Evolutionary conservation across 1,284 basidiomycete species (phyloP), one percentile per base, ranked within the genome.

Genomic region (Hemileia vastatrix): DNA sequence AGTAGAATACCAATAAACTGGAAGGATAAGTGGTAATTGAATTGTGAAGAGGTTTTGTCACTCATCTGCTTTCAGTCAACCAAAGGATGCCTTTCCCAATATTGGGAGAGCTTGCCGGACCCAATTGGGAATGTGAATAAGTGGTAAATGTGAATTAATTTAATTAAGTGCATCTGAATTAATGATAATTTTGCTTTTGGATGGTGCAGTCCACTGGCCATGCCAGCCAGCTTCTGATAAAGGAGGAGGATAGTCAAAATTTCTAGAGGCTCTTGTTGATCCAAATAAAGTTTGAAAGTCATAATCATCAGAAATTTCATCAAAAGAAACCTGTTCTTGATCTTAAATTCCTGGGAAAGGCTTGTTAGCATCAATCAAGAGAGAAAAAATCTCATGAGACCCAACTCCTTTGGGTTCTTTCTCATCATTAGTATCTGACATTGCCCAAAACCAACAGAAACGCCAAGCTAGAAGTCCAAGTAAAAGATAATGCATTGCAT

Each of bases 11-110:
- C 56, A 57, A 19, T 50, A 49, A 21, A 57, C 48, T 13, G 57
- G 57, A 3, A 58, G 33, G 18, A 43, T 51, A 6, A 58, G 23
- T 2, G 57, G 57, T 1, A 58, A 5, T 23, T n/a, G 18, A 6
- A n/a, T 21, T 47, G 13, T 18, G 44, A 18, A 47, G 18, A 47
- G 15, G 21, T 47, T 61, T 48, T 51, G 24, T 51, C 58, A 61
- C 24, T 68, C 63, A 19, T 67, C 56, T 1, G 67, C 65, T 33
- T 61, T 54, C 43, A 61, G 24, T 23, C 31, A 6, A 4, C 58
- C 58, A 54, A 53, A 54, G 6, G 40, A 45, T 19, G 50, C 50
- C 18, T 61, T 47, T 18, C 58, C 58, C 6, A 61, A 44, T n/a
- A 47, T 24, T 13, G 50, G 50, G 21, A 61, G 45, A 15, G 43